Evolutionary conservation across 1,284 basidiomycete species (phyloP).

Genomic region (Ganoderma lucidum): DNA sequence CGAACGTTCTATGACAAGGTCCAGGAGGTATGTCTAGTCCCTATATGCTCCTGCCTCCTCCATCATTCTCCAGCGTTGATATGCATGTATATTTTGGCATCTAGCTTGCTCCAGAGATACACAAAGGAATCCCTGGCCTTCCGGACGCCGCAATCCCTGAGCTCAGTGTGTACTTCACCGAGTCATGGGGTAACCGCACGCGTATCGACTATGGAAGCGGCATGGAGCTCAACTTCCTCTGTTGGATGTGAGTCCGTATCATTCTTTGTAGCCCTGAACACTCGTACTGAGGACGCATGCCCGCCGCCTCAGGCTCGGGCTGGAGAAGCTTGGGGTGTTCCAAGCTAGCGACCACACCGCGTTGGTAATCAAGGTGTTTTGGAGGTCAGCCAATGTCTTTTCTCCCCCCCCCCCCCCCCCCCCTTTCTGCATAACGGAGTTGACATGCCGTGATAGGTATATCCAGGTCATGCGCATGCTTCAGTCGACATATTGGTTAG

Average conservation of each 20-base stretch:
- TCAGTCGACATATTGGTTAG: conserved; percentile 97
- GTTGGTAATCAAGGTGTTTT: conserved; percentile 89
- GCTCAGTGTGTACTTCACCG: conserved; percentile 77
- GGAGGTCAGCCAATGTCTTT: conserved; percentile 63
- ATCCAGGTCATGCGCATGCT: conserved; percentile 90
- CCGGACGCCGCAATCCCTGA: conserved; percentile 69
- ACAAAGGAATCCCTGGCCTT: conserved; percentile 64
- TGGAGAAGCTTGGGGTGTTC: conserved; percentile 80
- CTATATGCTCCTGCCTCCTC: background rate
- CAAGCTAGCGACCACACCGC: conserved; percentile 74
- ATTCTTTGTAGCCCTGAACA: background rate
- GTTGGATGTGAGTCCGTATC: conserved; percentile 82
- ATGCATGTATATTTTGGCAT: background rate
- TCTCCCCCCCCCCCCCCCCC: too few species aligned
- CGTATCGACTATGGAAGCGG: conserved; percentile 99
- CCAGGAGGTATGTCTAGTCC: conserved; percentile 58
- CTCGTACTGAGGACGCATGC: conserved; percentile 11
- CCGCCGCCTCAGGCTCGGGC: conserved; percentile 68
- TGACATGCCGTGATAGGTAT: conserved; percentile 60
- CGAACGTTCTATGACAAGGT: conserved; percentile 90
- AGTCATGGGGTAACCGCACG: conserved; percentile 91
- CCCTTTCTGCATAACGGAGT: background rate
- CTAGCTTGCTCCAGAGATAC: conserved; percentile 54
- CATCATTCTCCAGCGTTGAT: too few species aligned
- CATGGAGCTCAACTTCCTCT: conserved; percentile 98